Base-by-base conservation (phyloP, 2,329 filamentous ascomycete genomes). In the Grosmannia clavigera region DNA sequence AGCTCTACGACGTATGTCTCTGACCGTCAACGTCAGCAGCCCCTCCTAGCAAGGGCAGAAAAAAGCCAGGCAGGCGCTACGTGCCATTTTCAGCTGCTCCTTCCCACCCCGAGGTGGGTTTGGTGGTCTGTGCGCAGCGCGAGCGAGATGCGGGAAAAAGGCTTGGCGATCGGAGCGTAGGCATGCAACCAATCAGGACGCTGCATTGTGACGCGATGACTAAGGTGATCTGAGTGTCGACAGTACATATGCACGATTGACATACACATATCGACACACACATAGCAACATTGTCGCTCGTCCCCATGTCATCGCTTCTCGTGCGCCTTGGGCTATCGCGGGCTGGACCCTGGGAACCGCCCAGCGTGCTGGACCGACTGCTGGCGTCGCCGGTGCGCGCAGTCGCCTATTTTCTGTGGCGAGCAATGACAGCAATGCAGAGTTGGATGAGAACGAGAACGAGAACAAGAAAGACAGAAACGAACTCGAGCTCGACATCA, bases 331-430 rank as follows among this genome's bases (percentile, higher is more conserved):
- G 66, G 12, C 62, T 67, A 27, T 33, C 60, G 10, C 65, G 61
- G 46, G 2, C 57, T 10, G 51, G 54, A 22, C 58, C 57, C 10
- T 67, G 65, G 65, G 65, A 67, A 14, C 58, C 62, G 40, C 75
- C 74, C 50, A 82, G 77, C 53, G 67, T 83, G 35, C 73, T 87
- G 57, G 84, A 87, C 70, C 80, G 82, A 64, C 69, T 91, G 46
- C 74, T 92, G 61, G 73, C 78, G 55, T 89, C 87, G 10, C 89
- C 90, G 5, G 73, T 92, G 10, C 81, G 83, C 62, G 80, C 81
- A 53, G 66, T 88, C 60, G 76, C 86, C 63, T 77, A 81, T 62
- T 75, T 80, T 50, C 68, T 89, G 62, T 88, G 92, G 73, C 75
- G 77, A 61, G 58, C 86, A 55, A 73, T 92, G 60, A 80, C 87